phyloP scores from a whole-genome alignment of 116 monocot species.

The Trichopus zeylanicus region DNA sequence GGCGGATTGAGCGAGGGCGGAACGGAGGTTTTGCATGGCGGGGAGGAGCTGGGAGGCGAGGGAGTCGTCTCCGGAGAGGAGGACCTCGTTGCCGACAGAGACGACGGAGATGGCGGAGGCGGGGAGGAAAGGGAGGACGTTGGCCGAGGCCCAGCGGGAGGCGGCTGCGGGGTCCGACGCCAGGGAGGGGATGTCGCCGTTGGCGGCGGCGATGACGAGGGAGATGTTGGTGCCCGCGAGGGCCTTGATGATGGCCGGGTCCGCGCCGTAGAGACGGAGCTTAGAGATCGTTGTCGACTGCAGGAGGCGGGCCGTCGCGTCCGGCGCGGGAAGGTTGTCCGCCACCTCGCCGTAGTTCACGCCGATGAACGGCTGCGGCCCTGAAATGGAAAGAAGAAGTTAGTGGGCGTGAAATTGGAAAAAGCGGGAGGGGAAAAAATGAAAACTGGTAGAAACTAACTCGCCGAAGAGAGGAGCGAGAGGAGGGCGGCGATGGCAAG shows the following conservation, averaged over 20 bases:
- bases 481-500: not conserved
- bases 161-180: conserved; percentile 53
- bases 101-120: conserved; percentile 45
- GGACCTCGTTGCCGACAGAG: conserved; percentile 78
- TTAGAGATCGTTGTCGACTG: conserved; percentile 47
- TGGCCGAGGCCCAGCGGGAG: conserved; percentile 36
- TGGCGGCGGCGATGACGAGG: conserved; percentile 51
- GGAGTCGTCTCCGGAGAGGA: conserved; percentile 34
- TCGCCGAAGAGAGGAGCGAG: not conserved
- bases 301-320: conserved; percentile 48
- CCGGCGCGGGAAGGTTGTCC: conserved; percentile 64
- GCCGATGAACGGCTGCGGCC: conserved; percentile 51
- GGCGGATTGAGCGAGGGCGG: conserved; percentile 32
- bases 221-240: conserved; percentile 52
- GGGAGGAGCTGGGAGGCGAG: conserved; percentile 53
- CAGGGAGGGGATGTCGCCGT: conserved; percentile 55
- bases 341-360: conserved; percentile 82
- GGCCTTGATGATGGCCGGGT: conserved; percentile 49
- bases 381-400: conserved; percentile 12
- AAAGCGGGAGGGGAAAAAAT: not conserved
- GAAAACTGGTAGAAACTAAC: conserved; percentile 1
- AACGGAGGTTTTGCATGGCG: conserved; percentile 67
- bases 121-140: conserved; percentile 48
- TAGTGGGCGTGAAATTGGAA: not conserved
- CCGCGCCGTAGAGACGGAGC: conserved; percentile 65